Conservation (phyloP, 2,329 filamentous ascomycete species). For the Xylaria sp. region DNA sequence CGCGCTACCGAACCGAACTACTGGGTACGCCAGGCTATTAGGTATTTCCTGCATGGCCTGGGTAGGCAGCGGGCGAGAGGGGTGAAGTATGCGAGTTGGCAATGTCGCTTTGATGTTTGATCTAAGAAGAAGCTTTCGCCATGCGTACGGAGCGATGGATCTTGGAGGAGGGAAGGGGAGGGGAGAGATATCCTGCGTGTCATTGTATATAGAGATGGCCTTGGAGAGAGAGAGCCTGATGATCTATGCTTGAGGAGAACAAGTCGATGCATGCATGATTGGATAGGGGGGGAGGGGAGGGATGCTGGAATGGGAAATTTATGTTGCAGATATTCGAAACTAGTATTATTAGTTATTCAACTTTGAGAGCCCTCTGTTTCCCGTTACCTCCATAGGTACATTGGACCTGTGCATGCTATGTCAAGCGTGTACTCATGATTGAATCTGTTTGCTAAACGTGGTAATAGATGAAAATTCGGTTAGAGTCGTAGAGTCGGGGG, state of each 20-base stretch:
- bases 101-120: neutral
- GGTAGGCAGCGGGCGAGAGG: neutral
- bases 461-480: too few species aligned
- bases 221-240: neutral
- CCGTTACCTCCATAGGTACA: neutral
- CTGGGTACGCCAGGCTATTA: too few species aligned
- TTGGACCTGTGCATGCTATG: neutral
- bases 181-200: neutral
- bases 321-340: neutral
- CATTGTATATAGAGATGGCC: neutral
- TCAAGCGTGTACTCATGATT: too few species aligned
- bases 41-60: too few species aligned
- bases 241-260: neutral
- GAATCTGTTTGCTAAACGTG: too few species aligned
- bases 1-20: too few species aligned
- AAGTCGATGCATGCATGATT: neutral
- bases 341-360: neutral
- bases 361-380: neutral
- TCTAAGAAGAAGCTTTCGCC: neutral
- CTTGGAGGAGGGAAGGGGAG: too few species aligned
- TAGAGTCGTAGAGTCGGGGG: too few species aligned
- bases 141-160: neutral
- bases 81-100: neutral
- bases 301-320: neutral
- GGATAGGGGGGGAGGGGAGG: neutral